Percentiles rank a stretch among this genome's conserved stretches.
Evolutionary conservation across 768 basidiomycete species (phyloP).

Genomic region (Lactifluus piperatus): DNA sequence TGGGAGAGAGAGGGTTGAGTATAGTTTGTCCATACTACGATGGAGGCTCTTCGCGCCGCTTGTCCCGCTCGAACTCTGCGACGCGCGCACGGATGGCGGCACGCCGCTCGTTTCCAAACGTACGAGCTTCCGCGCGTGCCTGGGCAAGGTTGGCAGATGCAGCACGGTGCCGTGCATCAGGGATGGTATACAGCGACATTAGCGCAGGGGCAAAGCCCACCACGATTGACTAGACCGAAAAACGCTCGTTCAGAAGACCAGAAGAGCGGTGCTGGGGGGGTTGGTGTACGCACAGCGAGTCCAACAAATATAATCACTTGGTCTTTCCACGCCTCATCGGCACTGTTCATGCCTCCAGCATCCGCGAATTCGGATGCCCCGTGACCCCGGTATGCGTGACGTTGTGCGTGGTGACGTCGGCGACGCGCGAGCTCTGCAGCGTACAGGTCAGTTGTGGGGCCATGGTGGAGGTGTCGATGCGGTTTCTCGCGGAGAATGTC

Average conservation of each 20-base stretch:
- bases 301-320: conserved; percentile 40
- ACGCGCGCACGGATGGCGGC: conserved; percentile 43
- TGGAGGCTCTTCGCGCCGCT: background rate
- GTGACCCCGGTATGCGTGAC: conserved; percentile 25
- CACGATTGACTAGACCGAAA: conserved; percentile 32
- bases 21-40: background rate
- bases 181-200: conserved; percentile 28
- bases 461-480: conserved; percentile 14
- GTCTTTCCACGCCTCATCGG: conserved; percentile 45
- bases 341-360: conserved; percentile 17
- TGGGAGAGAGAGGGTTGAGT: background rate
- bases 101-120: conserved; percentile 46
- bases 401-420: conserved; percentile 31
- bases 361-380: conserved; percentile 13
- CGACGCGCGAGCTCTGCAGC: conserved; percentile 44
- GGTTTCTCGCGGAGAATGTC: conserved; percentile 40
- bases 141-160: conserved; percentile 52
- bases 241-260: background rate
- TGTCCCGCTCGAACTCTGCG: conserved; percentile 27
- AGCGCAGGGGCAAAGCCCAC: conserved; percentile 38
- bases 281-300: conserved; percentile 36
- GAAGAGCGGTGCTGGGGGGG: background rate
- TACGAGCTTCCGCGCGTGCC: conserved; percentile 48
- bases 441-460: conserved; percentile 34
- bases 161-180: conserved; percentile 38